Percentiles rank a stretch among this genome's conserved stretches.
phyloP scores from a whole-genome alignment of 495 filamentous ascomycete species.

The Hypoxylon perforatum region DNA sequence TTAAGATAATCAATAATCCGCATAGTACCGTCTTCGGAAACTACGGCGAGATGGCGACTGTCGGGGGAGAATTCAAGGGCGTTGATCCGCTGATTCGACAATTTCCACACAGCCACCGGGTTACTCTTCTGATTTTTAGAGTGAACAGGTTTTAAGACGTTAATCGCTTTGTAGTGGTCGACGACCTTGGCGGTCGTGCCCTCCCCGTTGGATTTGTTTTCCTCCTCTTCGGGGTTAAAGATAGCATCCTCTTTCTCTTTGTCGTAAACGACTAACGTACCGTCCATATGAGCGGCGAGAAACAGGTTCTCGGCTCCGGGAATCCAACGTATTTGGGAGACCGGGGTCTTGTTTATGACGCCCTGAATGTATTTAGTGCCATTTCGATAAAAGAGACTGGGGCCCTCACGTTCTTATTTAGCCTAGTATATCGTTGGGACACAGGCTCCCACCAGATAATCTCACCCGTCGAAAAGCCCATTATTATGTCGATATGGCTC shows the following conservation, averaged over 20 bases:
- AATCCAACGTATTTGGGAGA: constrained; percentile 91
- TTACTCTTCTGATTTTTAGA: constrained; percentile 94
- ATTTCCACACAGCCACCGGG: constrained; percentile 88
- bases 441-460: constrained; percentile 99
- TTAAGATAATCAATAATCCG: constrained; percentile 90
- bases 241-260: constrained; percentile 96
- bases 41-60: constrained; percentile 84
- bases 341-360: constrained; percentile 83
- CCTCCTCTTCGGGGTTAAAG: constrained; percentile 61
- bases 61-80: constrained; percentile 92
- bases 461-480: constrained; percentile 95
- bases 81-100: constrained; percentile 89
- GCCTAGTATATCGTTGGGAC: constrained; percentile 91
- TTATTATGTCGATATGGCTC: constrained; percentile 86
- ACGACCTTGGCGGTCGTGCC: constrained; percentile 52
- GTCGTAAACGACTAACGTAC: constrained; percentile 94
- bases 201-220: constrained; percentile 54
- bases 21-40: constrained; percentile 90
- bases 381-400: neutral
- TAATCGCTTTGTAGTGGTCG: constrained; percentile 54
- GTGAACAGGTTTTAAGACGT: constrained; percentile 86
- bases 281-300: constrained; percentile 91
- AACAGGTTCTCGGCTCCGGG: constrained; percentile 95
- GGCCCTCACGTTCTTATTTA: constrained; percentile 87
- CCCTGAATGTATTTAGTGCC: constrained; percentile 62